Percentiles rank a stretch among this genome's conserved stretches.
Conservation (phyloP, 805 yeast species). For the Teunomyces lycoperdinae region DNA sequence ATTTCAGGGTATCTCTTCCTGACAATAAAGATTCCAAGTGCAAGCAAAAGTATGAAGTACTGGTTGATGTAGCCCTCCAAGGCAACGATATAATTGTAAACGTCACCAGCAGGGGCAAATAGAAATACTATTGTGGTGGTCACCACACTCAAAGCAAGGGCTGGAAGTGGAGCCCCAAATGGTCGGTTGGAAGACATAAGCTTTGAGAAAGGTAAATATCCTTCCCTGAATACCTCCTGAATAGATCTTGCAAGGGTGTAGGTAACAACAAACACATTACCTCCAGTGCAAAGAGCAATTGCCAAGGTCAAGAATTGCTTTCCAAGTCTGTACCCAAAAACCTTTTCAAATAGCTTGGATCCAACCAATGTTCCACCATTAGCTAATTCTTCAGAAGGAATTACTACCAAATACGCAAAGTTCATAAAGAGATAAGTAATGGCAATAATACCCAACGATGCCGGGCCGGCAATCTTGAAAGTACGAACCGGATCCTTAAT, state of each 20-base stretch:
- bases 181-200: slow-evolving; percentile 57
- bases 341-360: slow-evolving; percentile 52
- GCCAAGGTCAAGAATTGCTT: slow-evolving; percentile 53
- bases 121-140: slow-evolving; percentile 41
- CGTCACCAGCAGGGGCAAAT: slow-evolving; percentile 45
- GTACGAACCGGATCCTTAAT: slow-evolving; percentile 58
- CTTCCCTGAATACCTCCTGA: slow-evolving; percentile 65
- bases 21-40: slow-evolving; percentile 56
- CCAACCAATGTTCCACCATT: slow-evolving; percentile 59
- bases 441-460: slow-evolving; percentile 46
- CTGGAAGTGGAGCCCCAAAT: slow-evolving; percentile 52
- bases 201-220: slow-evolving; percentile 53
- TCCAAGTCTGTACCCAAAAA: slow-evolving; percentile 53
- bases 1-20: slow-evolving; percentile 48
- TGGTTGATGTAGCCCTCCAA: slow-evolving; percentile 53
- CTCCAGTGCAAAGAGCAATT: slow-evolving; percentile 59
- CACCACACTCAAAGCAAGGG: slow-evolving; percentile 43
- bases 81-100: slow-evolving; percentile 50
- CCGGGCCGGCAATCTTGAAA: slow-evolving; percentile 59
- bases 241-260: slow-evolving; percentile 60
- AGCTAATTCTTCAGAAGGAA: slow-evolving; percentile 52
- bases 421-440: slow-evolving; percentile 52
- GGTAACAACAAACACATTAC: slow-evolving; percentile 60
- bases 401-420: slow-evolving; percentile 52
- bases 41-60: slow-evolving; percentile 48